phyloP scores from a whole-genome alignment of 2,329 filamentous ascomycete species.

The Colletotrichum sp. region DNA sequence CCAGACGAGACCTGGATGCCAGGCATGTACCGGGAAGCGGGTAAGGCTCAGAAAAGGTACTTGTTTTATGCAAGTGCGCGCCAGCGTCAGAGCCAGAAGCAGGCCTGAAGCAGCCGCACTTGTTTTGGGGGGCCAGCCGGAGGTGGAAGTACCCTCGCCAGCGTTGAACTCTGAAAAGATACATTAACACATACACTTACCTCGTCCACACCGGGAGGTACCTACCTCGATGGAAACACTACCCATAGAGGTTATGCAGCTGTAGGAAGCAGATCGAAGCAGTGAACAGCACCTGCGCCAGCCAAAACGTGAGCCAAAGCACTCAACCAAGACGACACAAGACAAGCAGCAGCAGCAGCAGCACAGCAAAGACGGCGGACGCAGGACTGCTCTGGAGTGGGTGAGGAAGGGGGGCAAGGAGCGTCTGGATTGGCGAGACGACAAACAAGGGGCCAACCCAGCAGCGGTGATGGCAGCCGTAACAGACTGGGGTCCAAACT shows the following conservation, averaged over 20 bases:
- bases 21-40: not conserved
- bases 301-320: not conserved
- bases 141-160: not conserved
- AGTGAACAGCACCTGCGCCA: not conserved
- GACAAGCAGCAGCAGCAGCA: not conserved
- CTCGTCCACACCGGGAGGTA: not conserved
- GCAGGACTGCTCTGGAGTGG: not conserved
- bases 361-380: not conserved
- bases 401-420: not conserved
- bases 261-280: not conserved
- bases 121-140: not conserved
- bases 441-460: not conserved
- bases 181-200: not conserved
- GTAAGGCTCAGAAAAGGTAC: conserved; percentile 1
- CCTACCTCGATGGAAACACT: not conserved
- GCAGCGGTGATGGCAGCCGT: conserved; percentile 11
- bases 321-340: not conserved
- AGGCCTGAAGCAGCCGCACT: not conserved
- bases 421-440: conserved; percentile 10
- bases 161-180: not conserved
- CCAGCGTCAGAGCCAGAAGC: not conserved
- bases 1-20: not conserved
- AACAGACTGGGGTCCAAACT: not conserved
- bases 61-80: not conserved
- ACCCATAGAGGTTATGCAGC: not conserved